Percentiles rank a stretch among this genome's conserved stretches.
phyloP scores from a whole-genome alignment of 1,284 basidiomycete species.

The Naganishia sp. region DNA sequence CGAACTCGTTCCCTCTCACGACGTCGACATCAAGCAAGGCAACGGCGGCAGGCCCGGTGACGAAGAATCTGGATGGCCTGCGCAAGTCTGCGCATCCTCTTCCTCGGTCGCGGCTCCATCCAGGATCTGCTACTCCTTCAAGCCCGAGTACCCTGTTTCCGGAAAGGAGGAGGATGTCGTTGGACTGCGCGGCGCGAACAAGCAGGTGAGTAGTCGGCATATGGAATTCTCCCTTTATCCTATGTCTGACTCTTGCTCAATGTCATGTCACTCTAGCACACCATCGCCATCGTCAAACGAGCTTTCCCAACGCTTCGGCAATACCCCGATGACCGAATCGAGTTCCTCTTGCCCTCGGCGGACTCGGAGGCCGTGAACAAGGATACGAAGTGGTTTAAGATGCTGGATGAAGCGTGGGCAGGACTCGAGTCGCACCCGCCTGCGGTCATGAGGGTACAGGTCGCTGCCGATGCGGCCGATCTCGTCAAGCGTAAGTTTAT shows the following conservation, averaged over 20 bases:
- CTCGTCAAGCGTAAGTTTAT: constrained; percentile 19
- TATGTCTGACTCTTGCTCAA: not conserved
- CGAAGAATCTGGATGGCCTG: constrained; percentile 5
- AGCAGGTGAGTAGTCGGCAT: constrained; percentile 3
- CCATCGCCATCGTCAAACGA: constrained; percentile 23
- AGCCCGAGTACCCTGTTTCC: constrained; percentile 22
- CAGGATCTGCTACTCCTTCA: constrained; percentile 26
- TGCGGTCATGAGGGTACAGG: constrained; percentile 19
- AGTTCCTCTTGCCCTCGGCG: constrained; percentile 17
- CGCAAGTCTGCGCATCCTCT: not conserved
- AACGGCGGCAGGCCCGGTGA: constrained; percentile 6
- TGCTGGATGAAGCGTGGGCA: constrained; percentile 26
- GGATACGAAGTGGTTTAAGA: constrained; percentile 25
- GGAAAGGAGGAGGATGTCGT: constrained; percentile 27
- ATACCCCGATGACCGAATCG: constrained; percentile 17
- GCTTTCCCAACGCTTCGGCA: constrained; percentile 18
- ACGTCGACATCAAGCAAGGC: constrained; percentile 14
- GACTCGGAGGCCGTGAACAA: constrained; percentile 24
- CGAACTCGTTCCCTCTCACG: constrained; percentile 20
- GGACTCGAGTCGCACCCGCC: constrained; percentile 18
- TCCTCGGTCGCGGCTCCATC: not conserved
- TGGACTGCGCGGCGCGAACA: constrained; percentile 12
- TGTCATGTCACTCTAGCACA: constrained; percentile 6
- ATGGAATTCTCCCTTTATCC: not conserved
- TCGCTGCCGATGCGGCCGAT: constrained; percentile 3